phyloP scores from a whole-genome alignment of 2,329 filamentous ascomycete genomes.

The Coccinonectria pachysandricola region DNA sequence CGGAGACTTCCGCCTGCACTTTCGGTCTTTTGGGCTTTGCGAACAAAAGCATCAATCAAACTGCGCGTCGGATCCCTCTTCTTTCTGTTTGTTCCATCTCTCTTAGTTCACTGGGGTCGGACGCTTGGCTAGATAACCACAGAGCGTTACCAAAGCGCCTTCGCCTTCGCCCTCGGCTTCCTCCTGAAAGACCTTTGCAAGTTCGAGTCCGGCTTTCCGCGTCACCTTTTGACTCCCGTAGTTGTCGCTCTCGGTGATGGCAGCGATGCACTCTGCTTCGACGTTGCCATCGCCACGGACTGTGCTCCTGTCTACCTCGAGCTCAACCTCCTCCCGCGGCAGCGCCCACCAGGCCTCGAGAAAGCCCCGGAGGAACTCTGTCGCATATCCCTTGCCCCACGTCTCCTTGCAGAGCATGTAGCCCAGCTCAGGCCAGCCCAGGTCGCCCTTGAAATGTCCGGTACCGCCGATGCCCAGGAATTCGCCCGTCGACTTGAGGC shows the following conservation, averaged over 20 bases:
- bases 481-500: conserved; percentile 34
- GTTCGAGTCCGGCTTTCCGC: conserved; percentile 43
- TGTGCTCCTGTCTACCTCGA: conserved; percentile 32
- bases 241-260: conserved; percentile 40
- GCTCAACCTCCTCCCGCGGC: conserved; percentile 32
- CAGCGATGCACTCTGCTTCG: conserved; percentile 32
- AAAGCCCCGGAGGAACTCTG: conserved; percentile 42
- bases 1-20: too few relatives aligned
- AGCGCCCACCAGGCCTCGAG: conserved; percentile 37
- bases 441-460: conserved; percentile 22
- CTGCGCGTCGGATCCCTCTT: too few relatives aligned
- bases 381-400: conserved; percentile 48
- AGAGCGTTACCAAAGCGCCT: conserved; percentile 12
- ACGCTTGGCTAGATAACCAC: conserved; percentile 15
- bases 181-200: conserved; percentile 30
- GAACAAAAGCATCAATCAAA: too few relatives aligned
- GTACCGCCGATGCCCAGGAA: conserved; percentile 41
- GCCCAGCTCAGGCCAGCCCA: conserved; percentile 48
- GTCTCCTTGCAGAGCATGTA: conserved; percentile 43
- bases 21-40: too few relatives aligned
- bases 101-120: conserved; percentile 1
- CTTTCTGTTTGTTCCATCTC: too few relatives aligned
- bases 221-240: conserved; percentile 45
- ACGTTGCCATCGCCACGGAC: conserved; percentile 19
- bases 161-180: conserved; percentile 8